A percentile compares a stretch with the other conserved stretches of the same genome.
phyloP scores from a whole-genome alignment of 441 rosid species.

The Pelargonium myrrhifolium region DNA sequence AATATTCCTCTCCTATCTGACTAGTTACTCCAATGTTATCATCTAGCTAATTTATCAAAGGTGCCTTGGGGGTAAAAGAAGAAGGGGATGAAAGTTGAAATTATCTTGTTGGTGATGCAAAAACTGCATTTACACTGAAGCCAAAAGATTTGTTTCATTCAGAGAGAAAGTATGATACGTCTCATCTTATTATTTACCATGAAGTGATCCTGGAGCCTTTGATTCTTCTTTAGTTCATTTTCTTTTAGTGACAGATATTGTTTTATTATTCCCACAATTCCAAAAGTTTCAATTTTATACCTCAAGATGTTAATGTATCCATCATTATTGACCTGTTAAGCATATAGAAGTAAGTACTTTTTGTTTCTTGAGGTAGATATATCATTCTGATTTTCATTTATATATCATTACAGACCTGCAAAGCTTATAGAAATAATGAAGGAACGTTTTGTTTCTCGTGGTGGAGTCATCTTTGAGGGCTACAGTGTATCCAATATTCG shows the following conservation, averaged over 20 bases:
- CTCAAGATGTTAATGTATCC: background rate
- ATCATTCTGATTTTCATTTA: conserved; percentile 3
- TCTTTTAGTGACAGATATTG: background rate
- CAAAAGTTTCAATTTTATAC: background rate
- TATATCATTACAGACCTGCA: conserved; percentile 53
- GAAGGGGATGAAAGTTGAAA: background rate
- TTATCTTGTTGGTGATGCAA: background rate
- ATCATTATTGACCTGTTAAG: background rate
- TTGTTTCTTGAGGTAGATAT: background rate
- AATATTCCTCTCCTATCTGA: background rate
- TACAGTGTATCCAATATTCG: conserved; percentile 54
- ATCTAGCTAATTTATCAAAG: background rate
- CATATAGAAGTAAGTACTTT: background rate
- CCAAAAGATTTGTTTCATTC: background rate
- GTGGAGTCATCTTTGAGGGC: conserved; percentile 81
- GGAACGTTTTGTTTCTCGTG: conserved; percentile 62
- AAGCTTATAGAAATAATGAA: conserved; percentile 79
- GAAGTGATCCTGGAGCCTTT: background rate
- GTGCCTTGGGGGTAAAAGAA: background rate
- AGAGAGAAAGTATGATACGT: background rate
- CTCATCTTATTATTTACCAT: background rate
- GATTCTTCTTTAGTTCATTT: background rate
- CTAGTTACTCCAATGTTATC: background rate
- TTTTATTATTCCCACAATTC: background rate
- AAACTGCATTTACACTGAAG: background rate